These are phyloP conservation scores for Fusarium lateritium DNA, from an alignment of 2,329 filamentous ascomycete species.

Conservation along the genomic window DNA sequence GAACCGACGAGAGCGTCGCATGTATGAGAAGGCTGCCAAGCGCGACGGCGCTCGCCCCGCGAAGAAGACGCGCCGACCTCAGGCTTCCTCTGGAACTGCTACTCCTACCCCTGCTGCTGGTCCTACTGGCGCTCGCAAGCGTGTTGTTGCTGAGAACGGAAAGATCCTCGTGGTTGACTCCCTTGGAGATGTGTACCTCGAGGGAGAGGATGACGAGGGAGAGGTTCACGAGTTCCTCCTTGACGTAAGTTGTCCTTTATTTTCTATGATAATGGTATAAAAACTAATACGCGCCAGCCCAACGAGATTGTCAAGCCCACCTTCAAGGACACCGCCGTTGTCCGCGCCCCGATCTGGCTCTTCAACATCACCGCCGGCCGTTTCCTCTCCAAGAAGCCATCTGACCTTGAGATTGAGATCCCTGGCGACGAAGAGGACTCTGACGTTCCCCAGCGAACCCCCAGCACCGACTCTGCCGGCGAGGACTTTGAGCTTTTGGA, in stretches of 20 bases:
- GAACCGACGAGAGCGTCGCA: conserved; percentile 89
- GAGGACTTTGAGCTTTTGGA: conserved; percentile 76
- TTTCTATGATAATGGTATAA: not conserved
- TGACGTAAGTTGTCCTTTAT: conserved; percentile 74
- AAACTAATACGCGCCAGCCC: conserved; percentile 65
- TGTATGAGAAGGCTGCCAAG: conserved; percentile 88
- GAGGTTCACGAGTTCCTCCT: conserved; percentile 86
- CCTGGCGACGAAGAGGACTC: conserved; percentile 62
- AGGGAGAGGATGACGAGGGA: conserved; percentile 91
- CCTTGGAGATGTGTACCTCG: conserved; percentile 92
- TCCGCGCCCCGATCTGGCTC: conserved; percentile 81
- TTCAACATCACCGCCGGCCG: conserved; percentile 72
- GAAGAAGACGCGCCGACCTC: conserved; percentile 61
- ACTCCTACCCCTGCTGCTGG: conserved; percentile 63
- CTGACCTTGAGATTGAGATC: conserved; percentile 56
- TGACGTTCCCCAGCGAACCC: conserved; percentile 65
- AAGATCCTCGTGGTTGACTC: conserved; percentile 96
- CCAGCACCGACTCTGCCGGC: conserved; percentile 70
- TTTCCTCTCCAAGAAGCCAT: conserved; percentile 59
- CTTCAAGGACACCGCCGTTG: conserved; percentile 85
- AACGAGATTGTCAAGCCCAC: conserved; percentile 85
- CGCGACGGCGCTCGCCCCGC: conserved; percentile 73
- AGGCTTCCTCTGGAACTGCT: conserved; percentile 58
- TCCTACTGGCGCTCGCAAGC: conserved; percentile 84
- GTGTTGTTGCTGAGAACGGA: conserved; percentile 93